Evolutionary conservation across 2,329 filamentous ascomycete genomes (phyloP).

Genomic region (Venturia asperata): DNA sequence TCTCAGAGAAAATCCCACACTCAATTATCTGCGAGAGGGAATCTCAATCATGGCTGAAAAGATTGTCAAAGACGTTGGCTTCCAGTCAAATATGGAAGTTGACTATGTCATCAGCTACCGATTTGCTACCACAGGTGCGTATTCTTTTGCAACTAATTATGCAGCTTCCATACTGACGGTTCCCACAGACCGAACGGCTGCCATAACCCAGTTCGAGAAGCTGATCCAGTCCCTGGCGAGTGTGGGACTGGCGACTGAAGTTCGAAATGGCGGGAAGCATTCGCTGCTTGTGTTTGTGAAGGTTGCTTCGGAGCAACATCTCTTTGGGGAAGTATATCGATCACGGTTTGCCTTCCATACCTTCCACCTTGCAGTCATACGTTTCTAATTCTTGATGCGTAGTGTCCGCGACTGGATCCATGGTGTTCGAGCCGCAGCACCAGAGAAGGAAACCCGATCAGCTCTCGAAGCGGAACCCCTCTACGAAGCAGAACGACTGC

Average conservation of each 20-base stretch:
- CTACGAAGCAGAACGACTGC: constrained; percentile 78
- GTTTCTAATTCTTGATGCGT: constrained; percentile 14
- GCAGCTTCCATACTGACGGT: constrained; percentile 21
- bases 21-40: background rate
- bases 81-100: constrained; percentile 48
- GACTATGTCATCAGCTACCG: constrained; percentile 84
- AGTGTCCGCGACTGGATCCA: constrained; percentile 92
- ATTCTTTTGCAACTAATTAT: background rate
- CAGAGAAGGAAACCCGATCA: constrained; percentile 62
- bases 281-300: constrained; percentile 79
- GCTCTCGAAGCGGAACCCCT: constrained; percentile 68
- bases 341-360: constrained; percentile 48
- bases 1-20: background rate
- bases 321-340: constrained; percentile 75
- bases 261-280: constrained; percentile 67
- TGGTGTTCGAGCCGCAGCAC: constrained; percentile 71
- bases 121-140: constrained; percentile 59
- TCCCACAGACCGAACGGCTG: constrained; percentile 55
- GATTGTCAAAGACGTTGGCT: constrained; percentile 4
- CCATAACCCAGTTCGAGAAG: constrained; percentile 67
- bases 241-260: constrained; percentile 81
- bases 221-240: constrained; percentile 67
- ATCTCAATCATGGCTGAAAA: constrained; percentile 3
- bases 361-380: background rate
- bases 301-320: constrained; percentile 65